Base-by-base conservation (phyloP, 345 rosid species). In the Hibiscus trionum region DNA sequence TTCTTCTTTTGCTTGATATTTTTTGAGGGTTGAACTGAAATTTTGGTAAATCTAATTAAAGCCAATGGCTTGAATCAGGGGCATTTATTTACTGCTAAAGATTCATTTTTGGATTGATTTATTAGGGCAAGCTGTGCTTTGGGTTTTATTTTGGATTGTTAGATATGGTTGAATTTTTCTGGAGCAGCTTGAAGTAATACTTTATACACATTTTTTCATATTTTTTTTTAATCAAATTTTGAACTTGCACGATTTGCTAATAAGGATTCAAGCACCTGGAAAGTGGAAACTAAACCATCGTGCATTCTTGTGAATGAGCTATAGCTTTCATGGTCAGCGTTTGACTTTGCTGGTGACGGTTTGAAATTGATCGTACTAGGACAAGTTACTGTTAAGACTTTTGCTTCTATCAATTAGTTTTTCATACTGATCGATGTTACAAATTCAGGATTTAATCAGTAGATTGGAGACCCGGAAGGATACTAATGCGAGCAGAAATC, bases 401-500 rank as follows among this genome's bases (percentile, higher is more conserved):
- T 57, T 76, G 59, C 15, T 37, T 66, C 67, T 66, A 66, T 66
- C 19, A 12, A 10, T 27, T 66, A 24, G 33, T 44, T 44, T 44
- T 44, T 11, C 11, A 2, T 24, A 44, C 12, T 24, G 53, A 19
- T 21, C 55, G 44, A 2, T 42, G 5, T 17, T 44, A 16, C 31
- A 63, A 47, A 39, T 64, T 42, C 27, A 37, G 49, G 49, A 37
- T 63, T n/a, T 37, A 63, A 21, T 44, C 70, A 2, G 70, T 21
- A 66, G 70, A 33, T 66, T 66, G 70, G 70, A 66, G 70, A 44
- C 55, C 7, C 14, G 44, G 55, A 66, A 66, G 50, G 70, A 66
- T 44, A 5, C 24, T 44, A 66, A 44, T 44, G 55, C 14, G 14
- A 24, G 24, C 5, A 44, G 11, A 44, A 66, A 7, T 26, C 12